Percentiles rank a stretch among this genome's conserved stretches.
phyloP scores from a whole-genome alignment of 208 protist genomes.

The Acanthamoeba comandoni region DNA sequence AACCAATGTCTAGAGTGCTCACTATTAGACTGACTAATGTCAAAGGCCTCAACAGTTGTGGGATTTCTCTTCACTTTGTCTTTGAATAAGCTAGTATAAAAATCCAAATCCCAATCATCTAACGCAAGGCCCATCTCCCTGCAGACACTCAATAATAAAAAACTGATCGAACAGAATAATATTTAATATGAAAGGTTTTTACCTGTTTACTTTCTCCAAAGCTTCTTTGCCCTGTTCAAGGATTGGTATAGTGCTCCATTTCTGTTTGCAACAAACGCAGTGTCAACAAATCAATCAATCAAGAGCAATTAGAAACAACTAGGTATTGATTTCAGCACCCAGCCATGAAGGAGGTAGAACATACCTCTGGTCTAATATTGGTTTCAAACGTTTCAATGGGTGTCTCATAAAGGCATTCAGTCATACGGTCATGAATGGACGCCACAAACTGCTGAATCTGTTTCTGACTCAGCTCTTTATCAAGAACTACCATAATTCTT shows the following conservation, averaged over 20 bases:
- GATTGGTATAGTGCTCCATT: constrained; percentile 78
- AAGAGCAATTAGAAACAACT: neutral
- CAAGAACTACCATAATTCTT: constrained; percentile 33
- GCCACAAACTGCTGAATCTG: constrained; percentile 47
- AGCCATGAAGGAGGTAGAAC: neutral
- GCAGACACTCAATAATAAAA: constrained; percentile 12
- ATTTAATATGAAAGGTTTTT: neutral
- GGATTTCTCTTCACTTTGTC: constrained; percentile 88
- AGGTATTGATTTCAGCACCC: neutral
- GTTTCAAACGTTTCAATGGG: constrained; percentile 79
- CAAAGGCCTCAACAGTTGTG: constrained; percentile 88
- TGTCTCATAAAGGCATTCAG: constrained; percentile 85
- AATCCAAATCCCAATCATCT: constrained; percentile 87
- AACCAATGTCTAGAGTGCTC: constrained; percentile 91
- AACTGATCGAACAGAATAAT: constrained; percentile 76
- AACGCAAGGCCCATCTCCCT: constrained; percentile 86
- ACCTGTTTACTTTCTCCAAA: constrained; percentile 83
- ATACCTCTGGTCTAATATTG: constrained; percentile 73
- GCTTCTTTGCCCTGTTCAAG: constrained; percentile 83
- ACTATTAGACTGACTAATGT: constrained; percentile 89
- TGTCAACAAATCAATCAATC: neutral
- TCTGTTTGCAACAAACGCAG: constrained; percentile 68
- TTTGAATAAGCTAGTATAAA: constrained; percentile 87
- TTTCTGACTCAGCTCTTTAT: neutral
- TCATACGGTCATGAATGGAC: constrained; percentile 89